Base-by-base conservation (phyloP, 148 eudicot genomes). In the Arbutus unedo region DNA sequence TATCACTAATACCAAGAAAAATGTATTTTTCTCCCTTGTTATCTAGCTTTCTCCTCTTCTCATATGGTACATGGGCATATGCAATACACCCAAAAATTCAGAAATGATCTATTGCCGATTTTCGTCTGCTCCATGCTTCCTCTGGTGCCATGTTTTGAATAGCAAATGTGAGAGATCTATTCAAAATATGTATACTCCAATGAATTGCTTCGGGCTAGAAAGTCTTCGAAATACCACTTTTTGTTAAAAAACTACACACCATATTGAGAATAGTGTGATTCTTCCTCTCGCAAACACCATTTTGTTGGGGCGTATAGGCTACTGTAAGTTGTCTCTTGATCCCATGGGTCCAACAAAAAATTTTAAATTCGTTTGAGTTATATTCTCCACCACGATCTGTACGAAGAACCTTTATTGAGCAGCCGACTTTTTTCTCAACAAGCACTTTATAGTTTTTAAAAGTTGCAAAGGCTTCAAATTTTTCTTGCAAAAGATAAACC, bases 311-410 rank as follows among this genome's bases (percentile, higher is more conserved):
- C n/a, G n/a, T n/a, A n/a, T n/a, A n/a, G n/a, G n/a, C n/a, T n/a
- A n/a, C n/a, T n/a, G n/a, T n/a, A n/a, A n/a, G n/a, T n/a, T n/a
- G n/a, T n/a, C n/a, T n/a, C n/a, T n/a, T n/a, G n/a, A n/a, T n/a
- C n/a, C n/a, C n/a, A n/a, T n/a, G n/a, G 9, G n/a, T 19, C 21
- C n/a, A 6, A n/a, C 2, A 3, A 31, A 60, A 6, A n/a, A 4
- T n/a, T 60, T 3, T 23, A 45, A 74, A 45, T 47, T 15, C 25
- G 6, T 45, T 31, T 72, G 76, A 72, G 49, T 3, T 38, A 72
- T 44, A 72, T 43, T 72, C 76, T 4, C 51, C 76, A 8, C 76
- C 54, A 45, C 54, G 77, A 74, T 48, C 54, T 7, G 77, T 74
- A 31, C 55, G 23, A 44, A 47, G 50, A 45, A 74, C 54, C 19